A percentile compares a stretch with the other conserved stretches of the same genome.
Conservation (phyloP, 2,329 filamentous ascomycete species). For the Talaromyces sp. region DNA sequence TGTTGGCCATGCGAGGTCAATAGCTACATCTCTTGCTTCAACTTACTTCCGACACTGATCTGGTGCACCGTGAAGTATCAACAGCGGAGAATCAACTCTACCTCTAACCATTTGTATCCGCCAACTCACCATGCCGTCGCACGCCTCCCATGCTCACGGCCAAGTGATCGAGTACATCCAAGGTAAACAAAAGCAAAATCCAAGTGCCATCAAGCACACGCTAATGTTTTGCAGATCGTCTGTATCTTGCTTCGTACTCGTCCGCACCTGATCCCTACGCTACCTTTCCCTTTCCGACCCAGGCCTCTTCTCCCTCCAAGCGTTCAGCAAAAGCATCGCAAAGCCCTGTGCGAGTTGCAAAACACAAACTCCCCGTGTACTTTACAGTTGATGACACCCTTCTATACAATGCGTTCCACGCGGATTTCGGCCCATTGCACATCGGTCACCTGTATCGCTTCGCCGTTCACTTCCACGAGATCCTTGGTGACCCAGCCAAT, state of each 20-base stretch:
- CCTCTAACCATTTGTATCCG: background rate
- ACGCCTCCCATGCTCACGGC: constrained; percentile 62
- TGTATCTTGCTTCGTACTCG: constrained; percentile 91
- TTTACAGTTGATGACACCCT: constrained; percentile 92
- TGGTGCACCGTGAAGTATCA: background rate
- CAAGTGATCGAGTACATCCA: constrained; percentile 96
- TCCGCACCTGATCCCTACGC: constrained; percentile 76
- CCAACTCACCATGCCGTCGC: constrained; percentile 43
- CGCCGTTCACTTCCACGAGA: constrained; percentile 91
- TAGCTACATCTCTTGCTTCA: constrained; percentile 7
- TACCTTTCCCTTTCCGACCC: constrained; percentile 73
- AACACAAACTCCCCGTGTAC: constrained; percentile 70
- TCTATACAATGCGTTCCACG: constrained; percentile 96
- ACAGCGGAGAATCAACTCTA: background rate
- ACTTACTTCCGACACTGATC: background rate
- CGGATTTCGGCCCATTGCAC: constrained; percentile 95
- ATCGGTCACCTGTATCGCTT: constrained; percentile 97
- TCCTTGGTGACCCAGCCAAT: constrained; percentile 86
- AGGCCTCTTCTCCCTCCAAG: constrained; percentile 69
- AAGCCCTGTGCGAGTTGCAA: constrained; percentile 54
- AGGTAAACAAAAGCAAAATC: constrained; percentile 61
- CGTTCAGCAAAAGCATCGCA: constrained; percentile 64
- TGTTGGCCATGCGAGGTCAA: constrained; percentile 10
- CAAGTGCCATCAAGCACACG: constrained; percentile 9
- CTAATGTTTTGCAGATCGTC: constrained; percentile 61